A percentile compares a stretch with the other conserved stretches of the same genome.
Conservation (phyloP, 129 eudicot species). For the Heracleum sosnowskyi region DNA sequence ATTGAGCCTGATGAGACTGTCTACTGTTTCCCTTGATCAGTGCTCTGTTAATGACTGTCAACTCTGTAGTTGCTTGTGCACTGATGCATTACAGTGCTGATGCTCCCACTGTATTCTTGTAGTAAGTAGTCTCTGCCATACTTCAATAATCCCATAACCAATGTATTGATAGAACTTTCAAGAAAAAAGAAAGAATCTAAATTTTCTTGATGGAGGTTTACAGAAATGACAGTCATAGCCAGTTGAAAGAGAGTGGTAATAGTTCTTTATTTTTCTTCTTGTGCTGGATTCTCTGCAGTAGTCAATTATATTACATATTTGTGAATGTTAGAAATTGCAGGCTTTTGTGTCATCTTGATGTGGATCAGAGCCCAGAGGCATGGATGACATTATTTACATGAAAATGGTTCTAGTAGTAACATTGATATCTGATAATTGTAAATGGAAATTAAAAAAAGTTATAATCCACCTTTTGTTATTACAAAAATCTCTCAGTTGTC, state of each 20-base stretch:
- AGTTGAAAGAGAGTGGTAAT: not conserved
- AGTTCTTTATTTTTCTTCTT: not conserved
- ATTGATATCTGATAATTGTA: not conserved
- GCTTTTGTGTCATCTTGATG: not conserved
- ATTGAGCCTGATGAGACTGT: not conserved
- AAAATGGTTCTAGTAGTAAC: not conserved
- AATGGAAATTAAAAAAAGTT: not conserved
- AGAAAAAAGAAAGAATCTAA: not conserved
- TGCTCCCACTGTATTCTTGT: constrained; percentile 1
- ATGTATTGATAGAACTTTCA: not conserved
- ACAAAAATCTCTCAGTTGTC: not conserved
- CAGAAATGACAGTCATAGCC: constrained; percentile 6
- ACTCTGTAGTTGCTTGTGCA: not conserved
- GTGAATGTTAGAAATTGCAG: not conserved
- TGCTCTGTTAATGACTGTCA: constrained; percentile 2
- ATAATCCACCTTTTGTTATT: not conserved
- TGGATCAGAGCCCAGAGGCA: not conserved
- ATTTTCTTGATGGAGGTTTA: not conserved
- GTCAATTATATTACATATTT: not conserved
- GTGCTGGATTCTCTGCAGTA: not conserved
- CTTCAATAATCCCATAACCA: constrained; percentile 1
- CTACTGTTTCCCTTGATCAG: not conserved
- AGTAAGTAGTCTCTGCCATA: constrained; percentile 3
- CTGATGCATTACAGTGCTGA: not conserved
- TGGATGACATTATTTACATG: not conserved